These are phyloP conservation scores for Vicia villosa DNA, from an alignment of 306 rosid genomes.

Conservation along the genomic window DNA sequence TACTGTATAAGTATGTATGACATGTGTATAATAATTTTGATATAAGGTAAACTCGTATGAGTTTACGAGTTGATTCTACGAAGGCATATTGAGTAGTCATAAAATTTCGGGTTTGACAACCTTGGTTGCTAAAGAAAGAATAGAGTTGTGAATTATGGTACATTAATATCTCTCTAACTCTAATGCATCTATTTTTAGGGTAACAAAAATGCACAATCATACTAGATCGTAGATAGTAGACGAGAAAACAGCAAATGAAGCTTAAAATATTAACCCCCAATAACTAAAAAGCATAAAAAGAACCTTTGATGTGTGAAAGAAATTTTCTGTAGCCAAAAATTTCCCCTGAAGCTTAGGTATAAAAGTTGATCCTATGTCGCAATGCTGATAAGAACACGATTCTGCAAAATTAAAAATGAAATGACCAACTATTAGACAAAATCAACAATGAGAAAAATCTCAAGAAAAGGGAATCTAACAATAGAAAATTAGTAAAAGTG, in stretches of 20 bases:
- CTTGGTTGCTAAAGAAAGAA: conserved; percentile 6
- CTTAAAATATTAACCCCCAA: conserved; percentile 2
- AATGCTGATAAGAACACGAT: conserved; percentile 60
- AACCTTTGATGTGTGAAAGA: conserved; percentile 94
- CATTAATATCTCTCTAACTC: conserved; percentile 5
- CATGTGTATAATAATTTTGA: too few species aligned
- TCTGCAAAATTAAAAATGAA: conserved; percentile 50
- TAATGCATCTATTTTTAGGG: conserved; percentile 32
- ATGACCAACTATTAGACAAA: conserved; percentile 21
- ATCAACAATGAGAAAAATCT: conserved; percentile 30
- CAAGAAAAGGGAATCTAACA: conserved; percentile 19
- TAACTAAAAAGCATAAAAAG: conserved; percentile 31
- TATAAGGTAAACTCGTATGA: too few species aligned
- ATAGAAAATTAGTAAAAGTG: conserved; percentile 10
- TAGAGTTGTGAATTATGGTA: neutral
- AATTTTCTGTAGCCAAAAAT: conserved; percentile 94
- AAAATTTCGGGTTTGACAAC: too few species aligned
- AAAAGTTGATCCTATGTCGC: conserved; percentile 83
- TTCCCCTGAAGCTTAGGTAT: conserved; percentile 85
- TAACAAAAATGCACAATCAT: conserved; percentile 17
- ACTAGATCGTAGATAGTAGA: conserved; percentile 3
- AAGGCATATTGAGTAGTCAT: too few species aligned
- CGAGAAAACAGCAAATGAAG: conserved; percentile 25
- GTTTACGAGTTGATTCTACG: too few species aligned
- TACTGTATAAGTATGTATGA: too few species aligned